Evolutionary conservation across 257 asterid genomes (phyloP).

Genomic region (Nicotiana benthamiana): DNA sequence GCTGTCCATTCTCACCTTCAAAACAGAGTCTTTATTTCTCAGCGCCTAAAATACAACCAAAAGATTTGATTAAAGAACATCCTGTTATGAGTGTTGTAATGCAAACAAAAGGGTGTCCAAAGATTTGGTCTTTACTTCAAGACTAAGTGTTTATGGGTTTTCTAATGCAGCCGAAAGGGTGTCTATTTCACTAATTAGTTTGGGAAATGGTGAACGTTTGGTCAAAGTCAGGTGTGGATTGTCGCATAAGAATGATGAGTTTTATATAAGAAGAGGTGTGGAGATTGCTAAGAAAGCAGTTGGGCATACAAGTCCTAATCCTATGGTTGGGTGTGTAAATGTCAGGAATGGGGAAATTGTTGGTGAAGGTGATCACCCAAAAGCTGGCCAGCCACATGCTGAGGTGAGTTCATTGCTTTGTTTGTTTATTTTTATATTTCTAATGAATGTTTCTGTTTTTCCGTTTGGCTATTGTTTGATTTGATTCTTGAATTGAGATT

Average conservation of each 20-base stretch:
- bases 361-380: constrained; percentile 93
- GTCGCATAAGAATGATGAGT: constrained; percentile 38
- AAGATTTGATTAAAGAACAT: constrained; percentile 19
- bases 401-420: constrained; percentile 44
- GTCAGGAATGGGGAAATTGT: constrained; percentile 74
- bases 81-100: constrained; percentile 26
- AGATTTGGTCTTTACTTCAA: constrained; percentile 12
- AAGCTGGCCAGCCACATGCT: constrained; percentile 98
- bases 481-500: background rate
- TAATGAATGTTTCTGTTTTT: background rate
- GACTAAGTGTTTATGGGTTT: constrained; percentile 22
- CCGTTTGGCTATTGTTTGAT: background rate
- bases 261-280: constrained; percentile 73
- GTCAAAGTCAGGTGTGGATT: constrained; percentile 32
- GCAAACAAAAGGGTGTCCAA: constrained; percentile 30
- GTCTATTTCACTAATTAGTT: constrained; percentile 20
- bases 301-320: constrained; percentile 89
- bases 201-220: constrained; percentile 20
- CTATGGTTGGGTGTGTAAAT: constrained; percentile 95
- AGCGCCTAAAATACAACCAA: constrained; percentile 3
- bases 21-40: constrained; percentile 13
- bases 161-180: constrained; percentile 32
- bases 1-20: constrained; percentile 21
- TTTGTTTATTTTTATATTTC: background rate
- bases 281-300: constrained; percentile 77